Evolutionary conservation across 257 asterid species (phyloP), one percentile per base, ranked within the genome.

Genomic region (Oldenlandia corymbosa): DNA sequence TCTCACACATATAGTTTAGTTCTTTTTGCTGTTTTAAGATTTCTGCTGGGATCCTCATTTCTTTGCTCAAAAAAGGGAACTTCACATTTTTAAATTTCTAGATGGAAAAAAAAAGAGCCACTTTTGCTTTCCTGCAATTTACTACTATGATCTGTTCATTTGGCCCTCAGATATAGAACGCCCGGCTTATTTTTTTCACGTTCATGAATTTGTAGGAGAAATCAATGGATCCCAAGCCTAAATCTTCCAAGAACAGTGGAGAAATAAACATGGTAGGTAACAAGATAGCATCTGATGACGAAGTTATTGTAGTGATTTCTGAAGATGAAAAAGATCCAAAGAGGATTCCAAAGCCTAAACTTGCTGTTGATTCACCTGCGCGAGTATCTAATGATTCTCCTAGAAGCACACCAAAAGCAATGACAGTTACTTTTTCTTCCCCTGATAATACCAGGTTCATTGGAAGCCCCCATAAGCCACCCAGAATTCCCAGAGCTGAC

Each of bases 381-480:
- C 63, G 73, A 49, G n/a, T 68, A 20, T 76, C 90, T 0, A 61
- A 51, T 42, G 86, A 80, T 73, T 74, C 79, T 9, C 63, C 76
- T 53, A 58, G n/a, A 23, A 59, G 55, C 68, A 64, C 78, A 46
- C 90, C 71, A 37, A 82, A 67, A 43, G 52, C 79, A 5, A 76
- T 62, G 47, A 73, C 75, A 5, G 60, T 71, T 52, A 69, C 72
- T 65, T 74, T 60, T 58, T 53, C 87, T 69, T 83, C 97, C 20
- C 84, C 97, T 65, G 95, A 88, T 64, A 72, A 72, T 63, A 63
- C 53, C 16, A 75, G 78, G 42, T 62, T 69, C 57, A 41, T 73
- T 68, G 82, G 86, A 17, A 84, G 81, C 73, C 76, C 86, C 49
- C 78, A 76, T 53, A 90, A 60, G 81, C 96, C 95, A 63, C 96